Evolutionary conservation across 2,329 filamentous ascomycete genomes (phyloP), one percentile per base, ranked within the genome.

Genomic region (Cladophialophora immunda): DNA sequence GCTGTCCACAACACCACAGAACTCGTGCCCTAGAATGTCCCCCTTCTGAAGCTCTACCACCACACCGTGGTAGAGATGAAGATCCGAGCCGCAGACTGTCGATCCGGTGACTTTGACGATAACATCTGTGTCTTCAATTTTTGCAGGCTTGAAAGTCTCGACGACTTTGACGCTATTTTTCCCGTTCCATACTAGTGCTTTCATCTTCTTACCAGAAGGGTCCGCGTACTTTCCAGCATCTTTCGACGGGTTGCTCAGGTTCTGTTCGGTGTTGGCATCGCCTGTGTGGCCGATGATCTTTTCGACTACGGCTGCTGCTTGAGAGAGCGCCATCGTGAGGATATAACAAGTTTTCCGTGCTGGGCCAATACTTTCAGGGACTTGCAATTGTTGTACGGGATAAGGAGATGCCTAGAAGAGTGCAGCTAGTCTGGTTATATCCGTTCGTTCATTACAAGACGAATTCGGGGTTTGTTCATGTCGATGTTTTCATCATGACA

Each of bases 101-200:
- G 81, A 86, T 38, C 87, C 87, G 7, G 87, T 96, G 36, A 97
- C 86, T 75, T 90, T 93, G 71, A 95, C 82, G 67, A 97, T 93
- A 11, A 94, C 92, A 75, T 96, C 93, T 59, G 82, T 81, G 52
- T 88, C 85, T 76, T 95, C 92, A 29, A 94, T 77, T 32, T 95
- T 83, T 73, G 85, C 88, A 2, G 93, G 92, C 72, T 89, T 90
- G 0, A 90, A 86, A 4, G 87, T 86, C 36, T 92, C 86, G 57
- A 89, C 89, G 15, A 97, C 90, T 1, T 91, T 80, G 55, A 97
- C 92, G 32, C 83, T 87, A 74, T 93, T 92, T 82, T 94, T 95
- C 60, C 91, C 91, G 78, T 90, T 88, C 93, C 93, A 97, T 1
- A 86, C 86, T 15, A 96, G 80, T 0, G 93, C 93, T 77, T 92